These are phyloP conservation scores for Hyaloscypha finlandica DNA, from an alignment of 495 filamentous ascomycete genomes.

Conservation along the genomic window DNA sequence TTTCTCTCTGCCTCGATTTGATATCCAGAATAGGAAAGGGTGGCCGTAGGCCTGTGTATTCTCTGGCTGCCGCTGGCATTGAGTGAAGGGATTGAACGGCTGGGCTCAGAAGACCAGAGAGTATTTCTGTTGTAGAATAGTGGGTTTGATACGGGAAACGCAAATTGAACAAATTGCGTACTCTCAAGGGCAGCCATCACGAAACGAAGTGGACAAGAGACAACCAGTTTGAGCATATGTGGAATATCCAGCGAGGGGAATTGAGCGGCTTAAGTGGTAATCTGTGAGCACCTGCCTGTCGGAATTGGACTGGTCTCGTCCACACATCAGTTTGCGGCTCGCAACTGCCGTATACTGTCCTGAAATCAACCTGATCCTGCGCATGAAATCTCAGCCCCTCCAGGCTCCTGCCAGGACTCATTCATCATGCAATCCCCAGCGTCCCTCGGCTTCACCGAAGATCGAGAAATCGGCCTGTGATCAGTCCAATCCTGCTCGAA, in stretches of 20 bases:
- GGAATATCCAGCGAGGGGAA: constrained; percentile 26
- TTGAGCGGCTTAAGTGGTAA: constrained; percentile 29
- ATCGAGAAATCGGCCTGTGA: constrained; percentile 31
- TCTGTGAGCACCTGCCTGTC: not conserved
- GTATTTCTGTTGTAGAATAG: constrained; percentile 14
- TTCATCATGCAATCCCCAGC: constrained; percentile 22
- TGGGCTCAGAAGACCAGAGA: constrained; percentile 21
- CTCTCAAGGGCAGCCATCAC: constrained; percentile 25
- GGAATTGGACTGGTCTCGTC: constrained; percentile 1
- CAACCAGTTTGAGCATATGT: constrained; percentile 23
- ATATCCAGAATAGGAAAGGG: constrained; percentile 18
- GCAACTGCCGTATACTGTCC: constrained; percentile 27
- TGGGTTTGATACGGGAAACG: constrained; percentile 23
- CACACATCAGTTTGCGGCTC: constrained; percentile 17
- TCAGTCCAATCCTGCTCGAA: constrained; percentile 7
- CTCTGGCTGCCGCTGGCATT: constrained; percentile 25
- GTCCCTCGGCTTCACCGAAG: constrained; percentile 24
- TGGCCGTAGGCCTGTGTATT: constrained; percentile 16
- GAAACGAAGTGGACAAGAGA: constrained; percentile 20
- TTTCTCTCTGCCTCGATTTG: constrained; percentile 10
- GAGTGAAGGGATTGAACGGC: constrained; percentile 16
- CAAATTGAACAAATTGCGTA: constrained; percentile 25
- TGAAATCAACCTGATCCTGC: constrained; percentile 22
- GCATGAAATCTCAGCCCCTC: constrained; percentile 28
- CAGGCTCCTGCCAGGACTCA: constrained; percentile 15